A percentile compares a stretch with the other conserved stretches of the same genome.
phyloP scores from a whole-genome alignment of 176 grass and related monocot genomes.

The Phoenix dactylifera region DNA sequence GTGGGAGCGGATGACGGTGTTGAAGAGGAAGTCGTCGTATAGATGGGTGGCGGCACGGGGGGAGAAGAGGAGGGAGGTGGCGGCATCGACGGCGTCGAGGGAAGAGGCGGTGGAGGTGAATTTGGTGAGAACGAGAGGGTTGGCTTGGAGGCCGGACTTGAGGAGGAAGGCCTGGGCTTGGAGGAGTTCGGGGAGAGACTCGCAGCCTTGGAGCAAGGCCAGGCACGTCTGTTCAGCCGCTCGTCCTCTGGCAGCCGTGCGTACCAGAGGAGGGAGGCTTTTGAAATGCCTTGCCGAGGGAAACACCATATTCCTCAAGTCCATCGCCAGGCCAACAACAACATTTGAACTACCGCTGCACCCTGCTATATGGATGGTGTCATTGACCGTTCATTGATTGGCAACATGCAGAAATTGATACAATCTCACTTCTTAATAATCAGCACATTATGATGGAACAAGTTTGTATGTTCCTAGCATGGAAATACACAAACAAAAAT shows the following conservation, averaged over 20 bases:
- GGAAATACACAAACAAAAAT: too few species aligned
- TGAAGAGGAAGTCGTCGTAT: conserved; percentile 38
- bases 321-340: too few species aligned
- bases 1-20: conserved; percentile 36
- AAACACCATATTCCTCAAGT: too few species aligned
- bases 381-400: too few species aligned
- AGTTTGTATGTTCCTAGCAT: too few species aligned
- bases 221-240: conserved; percentile 48
- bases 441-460: too few species aligned
- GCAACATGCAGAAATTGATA: too few species aligned
- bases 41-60: not conserved
- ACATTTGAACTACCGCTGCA: too few species aligned
- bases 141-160: conserved; percentile 25
- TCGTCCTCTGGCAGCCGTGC: not conserved
- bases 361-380: too few species aligned
- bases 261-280: not conserved
- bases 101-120: conserved; percentile 9
- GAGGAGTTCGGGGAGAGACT: conserved; percentile 15
- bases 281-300: too few species aligned
- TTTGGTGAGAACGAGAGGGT: conserved; percentile 24
- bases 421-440: too few species aligned
- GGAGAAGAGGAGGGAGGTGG: conserved; percentile 9
- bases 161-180: conserved; percentile 19
- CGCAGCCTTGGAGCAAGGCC: conserved; percentile 37
- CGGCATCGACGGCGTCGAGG: conserved; percentile 1